Evolutionary conservation across 768 basidiomycete genomes (phyloP).

Genomic region (Ramaria sp.): DNA sequence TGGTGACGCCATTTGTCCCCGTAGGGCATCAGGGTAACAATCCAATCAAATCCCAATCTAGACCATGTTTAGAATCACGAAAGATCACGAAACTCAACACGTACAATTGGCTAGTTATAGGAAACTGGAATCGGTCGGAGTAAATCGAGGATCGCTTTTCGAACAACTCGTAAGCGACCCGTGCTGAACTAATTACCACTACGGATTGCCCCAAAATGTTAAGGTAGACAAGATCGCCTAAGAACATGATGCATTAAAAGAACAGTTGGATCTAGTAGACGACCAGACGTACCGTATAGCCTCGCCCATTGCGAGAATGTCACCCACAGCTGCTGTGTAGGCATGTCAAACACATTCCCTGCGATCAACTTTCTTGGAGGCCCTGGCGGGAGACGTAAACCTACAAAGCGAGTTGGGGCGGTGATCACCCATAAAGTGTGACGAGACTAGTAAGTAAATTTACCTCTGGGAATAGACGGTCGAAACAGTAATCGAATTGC

Average conservation of each 20-base stretch:
- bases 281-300: constrained; percentile 13
- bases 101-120: constrained; percentile 36
- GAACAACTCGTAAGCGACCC: constrained; percentile 31
- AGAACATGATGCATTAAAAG: not conserved
- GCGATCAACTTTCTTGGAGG: constrained; percentile 19
- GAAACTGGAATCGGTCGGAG: constrained; percentile 31
- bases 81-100: constrained; percentile 1
- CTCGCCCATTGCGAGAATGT: constrained; percentile 15
- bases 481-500: no score
- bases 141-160: constrained; percentile 36
- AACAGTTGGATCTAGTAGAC: not conserved
- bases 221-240: constrained; percentile 38
- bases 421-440: no score
- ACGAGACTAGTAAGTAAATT: no score
- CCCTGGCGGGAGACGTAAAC: constrained; percentile 25
- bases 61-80: not conserved
- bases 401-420: not conserved
- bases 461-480: no score
- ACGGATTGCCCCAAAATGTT: constrained; percentile 32
- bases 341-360: constrained; percentile 19
- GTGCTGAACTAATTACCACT: constrained; percentile 33
- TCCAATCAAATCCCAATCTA: constrained; percentile 40
- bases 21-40: constrained; percentile 30
- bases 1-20: constrained; percentile 28
- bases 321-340: constrained; percentile 15